Evolutionary conservation across 1,139 yeast genomes (phyloP).

Genomic region (Yamadazyma oceani): DNA sequence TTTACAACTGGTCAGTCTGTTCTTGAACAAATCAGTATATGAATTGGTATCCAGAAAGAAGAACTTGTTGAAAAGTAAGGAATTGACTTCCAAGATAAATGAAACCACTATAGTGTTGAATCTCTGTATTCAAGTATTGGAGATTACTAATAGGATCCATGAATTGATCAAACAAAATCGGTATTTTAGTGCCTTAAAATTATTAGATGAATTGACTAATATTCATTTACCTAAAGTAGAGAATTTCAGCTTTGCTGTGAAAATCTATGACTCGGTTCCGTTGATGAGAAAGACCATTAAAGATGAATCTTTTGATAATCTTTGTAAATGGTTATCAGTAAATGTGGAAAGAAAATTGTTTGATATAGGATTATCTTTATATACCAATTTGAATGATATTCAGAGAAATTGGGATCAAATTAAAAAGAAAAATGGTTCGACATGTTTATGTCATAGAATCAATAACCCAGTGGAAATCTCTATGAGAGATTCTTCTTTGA

Average conservation of each 20-base stretch:
- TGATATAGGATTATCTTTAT: constrained; percentile 60
- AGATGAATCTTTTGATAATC: constrained; percentile 73
- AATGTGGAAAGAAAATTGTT: constrained; percentile 61
- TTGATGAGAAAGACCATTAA: constrained; percentile 71
- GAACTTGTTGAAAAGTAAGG: constrained; percentile 53
- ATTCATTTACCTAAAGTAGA: constrained; percentile 71
- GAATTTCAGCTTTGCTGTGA: constrained; percentile 72
- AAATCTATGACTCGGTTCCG: constrained; percentile 75
- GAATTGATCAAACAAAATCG: constrained; percentile 73
- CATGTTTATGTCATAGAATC: constrained; percentile 62
- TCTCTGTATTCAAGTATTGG: constrained; percentile 78
- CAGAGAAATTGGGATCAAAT: constrained; percentile 56
- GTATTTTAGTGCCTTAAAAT: constrained; percentile 84
- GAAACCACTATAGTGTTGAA: constrained; percentile 63
- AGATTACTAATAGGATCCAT: constrained; percentile 82
- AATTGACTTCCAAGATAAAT: constrained; percentile 57
- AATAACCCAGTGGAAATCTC: constrained; percentile 86
- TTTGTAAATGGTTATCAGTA: constrained; percentile 69
- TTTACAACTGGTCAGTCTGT: constrained; percentile 50
- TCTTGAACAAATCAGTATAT: constrained; percentile 62
- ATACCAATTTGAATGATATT: constrained; percentile 53
- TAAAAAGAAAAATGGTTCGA: constrained; percentile 28
- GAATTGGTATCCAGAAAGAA: constrained; percentile 62
- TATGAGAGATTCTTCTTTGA: constrained; percentile 54
- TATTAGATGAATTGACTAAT: constrained; percentile 68